These are phyloP conservation scores for Cymbidium sinense DNA, from an alignment of 106 monocot species.

Conservation along the genomic window DNA sequence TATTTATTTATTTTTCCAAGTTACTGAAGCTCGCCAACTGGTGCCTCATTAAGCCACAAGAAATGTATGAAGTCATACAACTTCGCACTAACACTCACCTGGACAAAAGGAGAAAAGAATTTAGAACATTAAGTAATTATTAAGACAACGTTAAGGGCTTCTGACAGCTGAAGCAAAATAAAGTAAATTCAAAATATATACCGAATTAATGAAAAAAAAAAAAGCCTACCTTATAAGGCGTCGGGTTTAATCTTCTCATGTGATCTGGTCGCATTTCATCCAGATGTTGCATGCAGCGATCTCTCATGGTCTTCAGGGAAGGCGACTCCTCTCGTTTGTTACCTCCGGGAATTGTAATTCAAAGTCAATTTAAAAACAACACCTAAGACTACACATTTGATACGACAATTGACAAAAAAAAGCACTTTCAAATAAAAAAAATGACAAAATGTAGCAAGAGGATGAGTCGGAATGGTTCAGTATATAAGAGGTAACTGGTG, in stretches of 20 bases:
- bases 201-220: background rate
- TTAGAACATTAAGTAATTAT: background rate
- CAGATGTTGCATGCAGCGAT: conserved; percentile 60
- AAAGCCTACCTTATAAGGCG: conserved; percentile 71
- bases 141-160: background rate
- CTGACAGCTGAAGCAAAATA: background rate
- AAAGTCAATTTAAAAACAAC: background rate
- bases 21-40: conserved; percentile 81
- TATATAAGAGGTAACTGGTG: too few relatives aligned
- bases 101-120: background rate
- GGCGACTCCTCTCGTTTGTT: conserved; percentile 58
- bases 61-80: conserved; percentile 94
- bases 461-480: too few relatives aligned
- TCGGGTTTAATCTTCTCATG: conserved; percentile 88
- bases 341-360: conserved; percentile 20
- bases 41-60: conserved; percentile 92
- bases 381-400: too few relatives aligned
- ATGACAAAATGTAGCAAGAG: too few relatives aligned
- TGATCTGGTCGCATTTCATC: conserved; percentile 76
- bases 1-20: too few relatives aligned
- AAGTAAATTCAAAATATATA: background rate
- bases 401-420: too few relatives aligned
- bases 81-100: conserved; percentile 90
- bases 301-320: conserved; percentile 50
- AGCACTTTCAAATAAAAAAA: too few relatives aligned